These are phyloP conservation scores for Aspergillus conjunctus DNA, from an alignment of 495 filamentous ascomycete genomes.

Conservation along the genomic window DNA sequence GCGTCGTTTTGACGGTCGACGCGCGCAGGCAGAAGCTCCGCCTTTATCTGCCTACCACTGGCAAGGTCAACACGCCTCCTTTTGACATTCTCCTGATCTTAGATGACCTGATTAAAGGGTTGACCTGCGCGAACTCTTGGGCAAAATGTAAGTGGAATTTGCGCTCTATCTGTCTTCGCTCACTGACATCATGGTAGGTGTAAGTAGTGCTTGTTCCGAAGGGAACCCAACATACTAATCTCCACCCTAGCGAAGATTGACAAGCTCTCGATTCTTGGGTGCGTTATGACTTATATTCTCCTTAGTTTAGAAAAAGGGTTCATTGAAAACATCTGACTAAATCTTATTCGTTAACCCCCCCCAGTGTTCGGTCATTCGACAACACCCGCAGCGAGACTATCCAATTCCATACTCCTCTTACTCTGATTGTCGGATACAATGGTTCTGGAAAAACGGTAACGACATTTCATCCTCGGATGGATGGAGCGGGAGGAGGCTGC, in stretches of 20 bases:
- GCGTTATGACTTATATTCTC: slow-evolving; percentile 31
- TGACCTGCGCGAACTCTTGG: not conserved
- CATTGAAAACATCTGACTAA: too few relatives aligned
- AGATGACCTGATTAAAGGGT: not conserved
- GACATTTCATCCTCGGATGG: not conserved
- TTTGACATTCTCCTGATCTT: not conserved
- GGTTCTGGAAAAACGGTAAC: slow-evolving; percentile 89
- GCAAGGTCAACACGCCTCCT: not conserved
- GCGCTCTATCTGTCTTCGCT: not conserved
- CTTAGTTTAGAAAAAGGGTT: not conserved
- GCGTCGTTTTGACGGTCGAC: slow-evolving; percentile 8
- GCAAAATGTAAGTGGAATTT: slow-evolving; percentile 4
- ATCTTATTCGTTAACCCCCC: slow-evolving; percentile 12
- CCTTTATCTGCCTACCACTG: not conserved
- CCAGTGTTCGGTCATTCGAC: slow-evolving; percentile 88
- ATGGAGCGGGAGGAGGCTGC: not conserved
- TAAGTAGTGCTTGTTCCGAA: slow-evolving; percentile 16
- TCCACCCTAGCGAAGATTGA: slow-evolving; percentile 70
- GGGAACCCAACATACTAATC: slow-evolving; percentile 10
- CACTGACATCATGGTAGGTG: slow-evolving; percentile 20
- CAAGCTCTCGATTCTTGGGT: slow-evolving; percentile 83
- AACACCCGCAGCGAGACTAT: slow-evolving; percentile 77
- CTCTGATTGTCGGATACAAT: slow-evolving; percentile 94
- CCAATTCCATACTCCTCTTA: slow-evolving; percentile 84
- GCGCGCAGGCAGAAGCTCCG: slow-evolving; percentile 7